A percentile compares a stretch with the other conserved stretches of the same genome.
Conservation (phyloP, 495 filamentous ascomycete species). For the Trichodelitschia bisporula region DNA sequence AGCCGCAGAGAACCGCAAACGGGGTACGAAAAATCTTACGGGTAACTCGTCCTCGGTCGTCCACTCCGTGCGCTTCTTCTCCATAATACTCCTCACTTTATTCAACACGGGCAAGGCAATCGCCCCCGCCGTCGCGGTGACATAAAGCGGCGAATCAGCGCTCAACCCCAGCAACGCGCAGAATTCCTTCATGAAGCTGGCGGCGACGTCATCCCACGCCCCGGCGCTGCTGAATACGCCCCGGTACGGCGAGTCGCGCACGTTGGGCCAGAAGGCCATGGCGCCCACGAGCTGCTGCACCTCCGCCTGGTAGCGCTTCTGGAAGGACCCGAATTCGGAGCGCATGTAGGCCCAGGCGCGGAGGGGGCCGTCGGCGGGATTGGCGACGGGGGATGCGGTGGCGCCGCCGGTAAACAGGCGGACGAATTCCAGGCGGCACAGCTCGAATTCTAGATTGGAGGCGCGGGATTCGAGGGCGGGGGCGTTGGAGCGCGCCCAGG, state of each 20-base stretch:
- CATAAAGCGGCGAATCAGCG: slow-evolving; percentile 71
- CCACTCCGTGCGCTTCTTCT: slow-evolving; percentile 80
- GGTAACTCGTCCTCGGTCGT: slow-evolving; percentile 75
- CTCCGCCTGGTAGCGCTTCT: slow-evolving; percentile 42
- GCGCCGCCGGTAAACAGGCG: slow-evolving; percentile 39
- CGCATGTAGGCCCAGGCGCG: slow-evolving; percentile 52
- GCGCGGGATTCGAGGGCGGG: slow-evolving; percentile 51
- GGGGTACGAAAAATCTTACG: slow-evolving; percentile 18
- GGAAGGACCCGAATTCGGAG: slow-evolving; percentile 37
- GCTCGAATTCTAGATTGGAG: slow-evolving; percentile 84
- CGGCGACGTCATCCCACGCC: slow-evolving; percentile 56
- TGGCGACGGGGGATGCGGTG: neutral
- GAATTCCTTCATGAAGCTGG: slow-evolving; percentile 79
- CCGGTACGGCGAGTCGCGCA: slow-evolving; percentile 48
- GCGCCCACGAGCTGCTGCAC: slow-evolving; percentile 53
- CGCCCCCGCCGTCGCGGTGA: slow-evolving; percentile 73
- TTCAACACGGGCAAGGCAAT: slow-evolving; percentile 69
- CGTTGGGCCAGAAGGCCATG: slow-evolving; percentile 49
- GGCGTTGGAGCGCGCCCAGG: slow-evolving; percentile 56
- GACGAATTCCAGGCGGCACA: slow-evolving; percentile 65
- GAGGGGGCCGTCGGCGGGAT: slow-evolving; percentile 17
- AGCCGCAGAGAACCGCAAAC: neutral
- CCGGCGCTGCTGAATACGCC: slow-evolving; percentile 39
- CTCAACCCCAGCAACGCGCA: slow-evolving; percentile 75
- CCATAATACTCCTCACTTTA: slow-evolving; percentile 63